Percentiles rank a stretch among this genome's conserved stretches.
Conservation (phyloP, 768 basidiomycete genomes). For the Favolaschia claudopus region DNA sequence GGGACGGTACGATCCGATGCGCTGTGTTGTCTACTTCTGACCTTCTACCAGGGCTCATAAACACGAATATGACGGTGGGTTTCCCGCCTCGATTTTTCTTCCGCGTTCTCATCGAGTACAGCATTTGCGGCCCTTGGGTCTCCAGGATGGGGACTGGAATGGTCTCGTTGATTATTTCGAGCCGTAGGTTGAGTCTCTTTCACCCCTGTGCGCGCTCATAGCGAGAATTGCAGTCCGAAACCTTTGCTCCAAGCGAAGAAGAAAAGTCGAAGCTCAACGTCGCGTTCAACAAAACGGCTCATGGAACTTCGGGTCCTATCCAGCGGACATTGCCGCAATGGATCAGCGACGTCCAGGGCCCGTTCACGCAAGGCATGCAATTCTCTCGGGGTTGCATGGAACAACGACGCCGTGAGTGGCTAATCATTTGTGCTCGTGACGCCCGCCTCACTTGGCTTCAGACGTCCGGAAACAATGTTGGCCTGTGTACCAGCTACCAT, state of each 20-base stretch:
- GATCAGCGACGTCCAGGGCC: conserved; percentile 11
- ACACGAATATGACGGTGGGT: conserved; percentile 25
- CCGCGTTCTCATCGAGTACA: neutral
- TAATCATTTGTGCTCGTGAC: neutral
- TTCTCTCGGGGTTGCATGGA: conserved; percentile 10
- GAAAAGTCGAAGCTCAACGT: neutral
- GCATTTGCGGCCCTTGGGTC: conserved; percentile 25
- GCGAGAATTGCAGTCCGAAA: conserved; percentile 11
- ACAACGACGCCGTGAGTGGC: conserved; percentile 7
- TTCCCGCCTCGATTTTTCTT: neutral
- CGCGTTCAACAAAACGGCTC: neutral
- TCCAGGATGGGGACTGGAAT: conserved; percentile 29
- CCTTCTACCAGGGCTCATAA: conserved; percentile 9
- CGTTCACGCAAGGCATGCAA: neutral
- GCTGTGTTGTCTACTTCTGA: neutral
- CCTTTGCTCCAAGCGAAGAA: conserved; percentile 1
- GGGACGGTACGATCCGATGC: conserved; percentile 11
- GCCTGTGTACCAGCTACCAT: conserved; percentile 19
- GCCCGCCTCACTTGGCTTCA: neutral
- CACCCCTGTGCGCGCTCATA: too few relatives aligned
- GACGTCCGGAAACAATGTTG: conserved; percentile 28
- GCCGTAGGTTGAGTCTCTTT: conserved; percentile 11
- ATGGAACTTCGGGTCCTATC: conserved; percentile 22
- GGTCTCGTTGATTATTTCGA: conserved; percentile 27
- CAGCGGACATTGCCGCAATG: conserved; percentile 20